These are phyloP conservation scores for Agrocybe pediades DNA, from an alignment of 768 basidiomycete genomes.

Conservation along the genomic window DNA sequence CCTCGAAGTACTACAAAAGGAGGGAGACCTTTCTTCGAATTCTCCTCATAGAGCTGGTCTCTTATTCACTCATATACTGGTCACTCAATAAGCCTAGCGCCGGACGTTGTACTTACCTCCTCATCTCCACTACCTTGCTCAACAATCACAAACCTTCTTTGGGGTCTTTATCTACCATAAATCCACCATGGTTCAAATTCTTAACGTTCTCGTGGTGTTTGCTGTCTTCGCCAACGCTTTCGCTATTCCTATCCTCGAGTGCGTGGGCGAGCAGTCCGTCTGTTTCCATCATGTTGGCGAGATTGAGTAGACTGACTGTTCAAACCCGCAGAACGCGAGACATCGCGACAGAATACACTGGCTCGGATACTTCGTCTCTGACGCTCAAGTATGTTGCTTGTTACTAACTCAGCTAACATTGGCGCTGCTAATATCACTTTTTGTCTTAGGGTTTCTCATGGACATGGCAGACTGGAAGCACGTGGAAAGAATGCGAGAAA, in stretches of 20 bases:
- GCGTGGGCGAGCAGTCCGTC: background rate
- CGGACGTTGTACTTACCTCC: background rate
- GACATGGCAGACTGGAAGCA: background rate
- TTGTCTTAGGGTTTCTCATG: background rate
- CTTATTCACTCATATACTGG: background rate
- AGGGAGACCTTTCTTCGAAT: no score
- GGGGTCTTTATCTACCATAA: no score
- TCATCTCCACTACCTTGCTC: background rate
- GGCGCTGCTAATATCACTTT: no score
- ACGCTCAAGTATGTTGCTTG: no score
- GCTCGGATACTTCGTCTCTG: no score
- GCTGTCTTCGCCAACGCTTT: background rate
- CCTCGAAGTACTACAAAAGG: no score
- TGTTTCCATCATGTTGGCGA: background rate
- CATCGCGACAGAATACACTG: no score
- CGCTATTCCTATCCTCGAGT: background rate
- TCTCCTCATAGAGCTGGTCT: background rate
- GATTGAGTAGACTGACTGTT: background rate
- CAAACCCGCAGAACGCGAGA: no score
- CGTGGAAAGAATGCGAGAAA: no score
- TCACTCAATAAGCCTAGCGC: background rate
- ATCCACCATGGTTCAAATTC: background rate
- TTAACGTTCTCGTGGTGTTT: background rate
- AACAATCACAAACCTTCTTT: no score
- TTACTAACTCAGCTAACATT: no score